Evolutionary conservation across 2,329 filamentous ascomycete genomes (phyloP).

Genomic region (Endocalyx cinctus): DNA sequence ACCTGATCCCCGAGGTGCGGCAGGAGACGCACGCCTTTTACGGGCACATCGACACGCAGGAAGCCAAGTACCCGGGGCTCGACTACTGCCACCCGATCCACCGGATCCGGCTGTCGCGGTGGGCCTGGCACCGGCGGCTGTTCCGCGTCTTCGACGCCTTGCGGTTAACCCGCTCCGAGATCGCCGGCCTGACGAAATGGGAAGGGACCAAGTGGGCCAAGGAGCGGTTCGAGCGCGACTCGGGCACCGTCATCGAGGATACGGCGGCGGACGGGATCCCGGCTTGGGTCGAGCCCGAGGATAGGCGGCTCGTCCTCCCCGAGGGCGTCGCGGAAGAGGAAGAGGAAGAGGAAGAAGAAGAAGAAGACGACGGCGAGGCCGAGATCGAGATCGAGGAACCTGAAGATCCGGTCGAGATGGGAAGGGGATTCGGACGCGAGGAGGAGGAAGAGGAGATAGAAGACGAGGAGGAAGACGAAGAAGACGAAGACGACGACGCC

Average conservation of each 20-base stretch:
- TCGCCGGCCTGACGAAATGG: slow-evolving; percentile 71
- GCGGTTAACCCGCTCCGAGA: slow-evolving; percentile 64
- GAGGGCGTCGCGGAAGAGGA: too few relatives aligned
- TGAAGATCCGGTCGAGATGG: slow-evolving; percentile 12
- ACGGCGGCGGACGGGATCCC: slow-evolving; percentile 66
- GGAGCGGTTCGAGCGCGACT: slow-evolving; percentile 72
- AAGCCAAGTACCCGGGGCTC: slow-evolving; percentile 76
- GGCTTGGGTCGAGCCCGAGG: slow-evolving; percentile 52
- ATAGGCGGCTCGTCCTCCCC: too few relatives aligned
- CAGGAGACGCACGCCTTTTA: slow-evolving; percentile 76
- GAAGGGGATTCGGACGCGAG: slow-evolving; percentile 25
- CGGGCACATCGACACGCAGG: slow-evolving; percentile 71
- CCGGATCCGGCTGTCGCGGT: slow-evolving; percentile 71
- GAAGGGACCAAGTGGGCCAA: slow-evolving; percentile 81
- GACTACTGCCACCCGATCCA: slow-evolving; percentile 72
- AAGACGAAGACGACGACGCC: slow-evolving; percentile 32
- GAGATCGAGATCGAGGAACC: too few relatives aligned
- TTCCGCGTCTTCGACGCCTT: slow-evolving; percentile 72
- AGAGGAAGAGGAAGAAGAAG: too few relatives aligned
- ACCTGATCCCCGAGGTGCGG: slow-evolving; percentile 72
- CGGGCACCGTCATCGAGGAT: slow-evolving; percentile 64
- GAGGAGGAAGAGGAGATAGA: slow-evolving; percentile 29
- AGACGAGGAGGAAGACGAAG: slow-evolving; percentile 29
- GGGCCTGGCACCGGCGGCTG: slow-evolving; percentile 69
- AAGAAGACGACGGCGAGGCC: too few relatives aligned